These are phyloP conservation scores for Porodaedalea pini DNA, from an alignment of 1,284 basidiomycete genomes.

Conservation along the genomic window DNA sequence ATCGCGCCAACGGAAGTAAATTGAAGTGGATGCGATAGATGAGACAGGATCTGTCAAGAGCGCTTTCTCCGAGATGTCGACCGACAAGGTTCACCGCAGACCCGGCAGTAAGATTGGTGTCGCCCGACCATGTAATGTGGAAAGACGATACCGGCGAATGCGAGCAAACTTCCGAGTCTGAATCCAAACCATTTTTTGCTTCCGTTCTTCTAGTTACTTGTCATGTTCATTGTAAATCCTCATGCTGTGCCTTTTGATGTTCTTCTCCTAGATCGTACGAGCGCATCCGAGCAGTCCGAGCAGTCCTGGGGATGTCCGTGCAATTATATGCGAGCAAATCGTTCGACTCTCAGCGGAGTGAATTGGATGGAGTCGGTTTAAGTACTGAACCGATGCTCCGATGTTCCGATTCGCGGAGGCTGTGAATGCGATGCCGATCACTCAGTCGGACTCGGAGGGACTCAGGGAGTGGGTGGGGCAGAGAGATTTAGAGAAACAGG, in stretches of 20 bases:
- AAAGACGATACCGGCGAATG: no score
- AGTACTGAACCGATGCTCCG: not conserved
- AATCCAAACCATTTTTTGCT: no score
- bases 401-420: not conserved
- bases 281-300: not conserved
- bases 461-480: not conserved
- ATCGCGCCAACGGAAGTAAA: no score
- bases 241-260: not conserved
- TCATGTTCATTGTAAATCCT: not conserved
- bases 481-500: not conserved
- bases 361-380: not conserved
- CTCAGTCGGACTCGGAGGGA: not conserved
- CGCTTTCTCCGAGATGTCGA: no score
- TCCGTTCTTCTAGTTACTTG: slow-evolving; percentile 4
- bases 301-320: not conserved
- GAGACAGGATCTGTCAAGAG: no score
- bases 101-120: no score
- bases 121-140: no score
- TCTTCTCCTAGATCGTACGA: not conserved
- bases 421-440: not conserved
- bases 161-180: no score
- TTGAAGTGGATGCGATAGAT: no score
- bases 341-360: not conserved
- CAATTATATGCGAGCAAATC: not conserved
- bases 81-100: no score